Evolutionary conservation across 257 asterid genomes (phyloP).

Genomic region (Nicotiana attenuata): DNA sequence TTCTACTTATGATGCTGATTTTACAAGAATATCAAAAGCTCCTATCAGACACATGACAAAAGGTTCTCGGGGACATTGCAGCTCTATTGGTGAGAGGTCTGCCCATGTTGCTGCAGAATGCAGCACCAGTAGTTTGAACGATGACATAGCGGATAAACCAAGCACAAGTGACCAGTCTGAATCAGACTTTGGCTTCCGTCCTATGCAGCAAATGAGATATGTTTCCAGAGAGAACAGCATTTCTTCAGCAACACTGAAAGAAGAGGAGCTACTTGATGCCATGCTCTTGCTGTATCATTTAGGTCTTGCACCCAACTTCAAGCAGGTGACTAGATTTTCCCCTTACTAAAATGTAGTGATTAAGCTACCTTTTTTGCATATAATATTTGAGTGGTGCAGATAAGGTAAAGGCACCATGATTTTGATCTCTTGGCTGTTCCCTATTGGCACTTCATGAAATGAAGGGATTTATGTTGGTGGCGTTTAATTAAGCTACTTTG

Average conservation of each 20-base stretch:
- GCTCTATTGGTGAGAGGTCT: conserved; percentile 71
- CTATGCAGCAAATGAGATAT: conserved; percentile 63
- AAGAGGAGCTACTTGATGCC: conserved; percentile 93
- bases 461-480: background rate
- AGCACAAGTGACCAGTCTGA: conserved; percentile 88
- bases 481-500: background rate
- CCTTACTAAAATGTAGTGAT: background rate
- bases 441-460: background rate
- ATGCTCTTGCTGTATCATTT: conserved; percentile 86
- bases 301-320: conserved; percentile 95
- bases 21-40: conserved; percentile 49
- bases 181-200: conserved; percentile 64
- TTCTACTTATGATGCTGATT: conserved; percentile 55
- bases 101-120: conserved; percentile 79
- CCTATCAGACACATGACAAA: conserved; percentile 41
- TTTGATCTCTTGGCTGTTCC: background rate
- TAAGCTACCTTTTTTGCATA: background rate
- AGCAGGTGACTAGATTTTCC: conserved; percentile 56
- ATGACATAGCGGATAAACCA: conserved; percentile 82
- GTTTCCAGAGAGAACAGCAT: conserved; percentile 48
- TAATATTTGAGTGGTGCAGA: background rate
- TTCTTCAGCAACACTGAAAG: conserved; percentile 74
- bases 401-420: background rate
- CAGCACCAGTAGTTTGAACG: conserved; percentile 65
- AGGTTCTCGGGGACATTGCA: conserved; percentile 71